Percentiles rank a stretch among this genome's conserved stretches.
These are phyloP conservation scores for Trypanosoma boissoni DNA, from an alignment of 208 protist species.

Conservation along the genomic window DNA sequence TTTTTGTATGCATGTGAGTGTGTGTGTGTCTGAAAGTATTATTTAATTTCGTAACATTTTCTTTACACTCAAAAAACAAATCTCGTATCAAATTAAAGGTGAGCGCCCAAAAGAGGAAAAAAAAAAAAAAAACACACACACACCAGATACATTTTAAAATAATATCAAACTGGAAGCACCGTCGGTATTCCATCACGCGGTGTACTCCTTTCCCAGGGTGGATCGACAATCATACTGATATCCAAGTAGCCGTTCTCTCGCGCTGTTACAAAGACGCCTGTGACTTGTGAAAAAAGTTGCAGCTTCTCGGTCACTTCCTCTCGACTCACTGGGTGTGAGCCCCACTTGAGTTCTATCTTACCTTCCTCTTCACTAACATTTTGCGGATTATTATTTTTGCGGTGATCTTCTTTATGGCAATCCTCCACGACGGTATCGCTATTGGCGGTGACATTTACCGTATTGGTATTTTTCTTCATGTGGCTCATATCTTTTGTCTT, in stretches of 20 bases:
- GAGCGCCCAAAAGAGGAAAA: too few species aligned
- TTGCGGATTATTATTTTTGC: not conserved
- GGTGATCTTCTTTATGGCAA: slow-evolving; percentile 27
- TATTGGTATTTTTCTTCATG: not conserved
- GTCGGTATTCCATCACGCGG: not conserved
- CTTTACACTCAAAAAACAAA: too few species aligned
- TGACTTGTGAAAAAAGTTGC: slow-evolving; percentile 29
- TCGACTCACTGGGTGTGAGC: slow-evolving; percentile 21
- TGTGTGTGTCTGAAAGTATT: too few species aligned
- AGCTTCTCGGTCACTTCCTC: slow-evolving; percentile 49
- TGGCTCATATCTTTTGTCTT: slow-evolving; percentile 1
- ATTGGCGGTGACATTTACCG: too few species aligned
- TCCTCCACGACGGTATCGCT: slow-evolving; percentile 25
- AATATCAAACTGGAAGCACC: not conserved
- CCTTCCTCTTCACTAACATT: not conserved
- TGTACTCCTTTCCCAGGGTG: slow-evolving; percentile 56
- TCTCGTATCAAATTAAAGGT: too few species aligned
- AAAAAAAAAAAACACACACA: too few species aligned
- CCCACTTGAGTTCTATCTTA: slow-evolving; percentile 21
- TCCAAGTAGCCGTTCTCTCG: slow-evolving; percentile 35
- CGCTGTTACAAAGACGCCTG: slow-evolving; percentile 40
- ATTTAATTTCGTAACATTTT: too few species aligned
- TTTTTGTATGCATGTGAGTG: too few species aligned
- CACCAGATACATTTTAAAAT: not conserved
- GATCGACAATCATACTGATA: slow-evolving; percentile 54